phyloP scores from a whole-genome alignment of 2,329 filamentous ascomycete species.

The Tolypocladium cylindrosporum region DNA sequence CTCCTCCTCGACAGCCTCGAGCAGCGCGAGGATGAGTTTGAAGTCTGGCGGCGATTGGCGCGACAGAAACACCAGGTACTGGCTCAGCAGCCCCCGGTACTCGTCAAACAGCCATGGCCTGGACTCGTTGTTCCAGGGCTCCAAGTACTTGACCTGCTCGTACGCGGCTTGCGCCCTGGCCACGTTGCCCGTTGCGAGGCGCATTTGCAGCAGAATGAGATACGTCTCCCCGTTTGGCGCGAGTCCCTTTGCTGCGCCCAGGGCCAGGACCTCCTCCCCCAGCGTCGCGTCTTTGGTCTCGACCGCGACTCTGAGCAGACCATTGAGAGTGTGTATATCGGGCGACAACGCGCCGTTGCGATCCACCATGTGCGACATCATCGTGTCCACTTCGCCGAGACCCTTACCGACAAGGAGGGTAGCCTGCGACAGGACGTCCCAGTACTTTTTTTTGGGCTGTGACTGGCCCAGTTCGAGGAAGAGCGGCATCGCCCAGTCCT shows the following conservation, averaged over 20 bases:
- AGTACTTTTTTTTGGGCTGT: slow-evolving; percentile 42
- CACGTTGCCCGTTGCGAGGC: slow-evolving; percentile 62
- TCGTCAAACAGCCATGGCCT: slow-evolving; percentile 35
- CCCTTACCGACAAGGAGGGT: slow-evolving; percentile 58
- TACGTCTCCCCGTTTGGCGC: slow-evolving; percentile 59
- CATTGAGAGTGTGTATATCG: slow-evolving; percentile 66
- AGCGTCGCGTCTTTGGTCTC: slow-evolving; percentile 59
- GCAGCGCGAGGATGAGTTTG: slow-evolving; percentile 60
- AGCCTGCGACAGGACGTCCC: slow-evolving; percentile 68
- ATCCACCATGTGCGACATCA: slow-evolving; percentile 63
- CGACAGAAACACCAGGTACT: slow-evolving; percentile 62
- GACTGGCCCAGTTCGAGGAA: slow-evolving; percentile 42
- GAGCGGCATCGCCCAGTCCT: slow-evolving; percentile 51
- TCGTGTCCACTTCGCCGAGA: slow-evolving; percentile 37
- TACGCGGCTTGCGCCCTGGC: slow-evolving; percentile 59
- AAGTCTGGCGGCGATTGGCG: slow-evolving; percentile 50
- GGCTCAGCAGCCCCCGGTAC: slow-evolving; percentile 57
- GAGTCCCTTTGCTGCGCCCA: slow-evolving; percentile 57
- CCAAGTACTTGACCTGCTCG: slow-evolving; percentile 27
- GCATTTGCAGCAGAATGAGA: slow-evolving; percentile 66
- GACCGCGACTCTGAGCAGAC: slow-evolving; percentile 62
- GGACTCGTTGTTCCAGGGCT: slow-evolving; percentile 27
- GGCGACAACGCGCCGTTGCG: slow-evolving; percentile 42
- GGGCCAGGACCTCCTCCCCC: slow-evolving; percentile 60
- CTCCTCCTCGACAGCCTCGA: slow-evolving; percentile 62